Percentiles rank a stretch among this genome's conserved stretches.
These are phyloP conservation scores for Dittrichia graveolens DNA, from an alignment of 129 eudicot genomes.

Conservation along the genomic window DNA sequence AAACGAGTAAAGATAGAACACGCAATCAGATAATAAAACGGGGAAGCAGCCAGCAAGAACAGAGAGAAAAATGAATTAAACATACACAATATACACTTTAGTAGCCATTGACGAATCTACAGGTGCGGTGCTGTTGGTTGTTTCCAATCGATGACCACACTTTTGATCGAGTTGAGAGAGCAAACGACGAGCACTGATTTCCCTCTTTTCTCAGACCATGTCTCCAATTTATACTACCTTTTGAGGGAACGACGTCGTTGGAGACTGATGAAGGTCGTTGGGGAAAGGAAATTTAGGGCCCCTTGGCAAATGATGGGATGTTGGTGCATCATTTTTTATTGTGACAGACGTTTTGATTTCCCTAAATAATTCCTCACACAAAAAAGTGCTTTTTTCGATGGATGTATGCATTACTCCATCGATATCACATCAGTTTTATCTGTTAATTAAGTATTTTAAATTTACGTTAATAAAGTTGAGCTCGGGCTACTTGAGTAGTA, in stretches of 20 bases:
- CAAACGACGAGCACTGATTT: background rate
- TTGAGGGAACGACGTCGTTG: constrained; percentile 2
- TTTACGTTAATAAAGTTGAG: no score
- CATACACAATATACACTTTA: constrained; percentile 73
- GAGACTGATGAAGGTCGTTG: constrained; percentile 20
- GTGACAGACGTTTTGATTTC: constrained; percentile 16
- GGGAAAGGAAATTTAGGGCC: background rate
- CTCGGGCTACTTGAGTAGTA: no score
- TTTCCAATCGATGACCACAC: constrained; percentile 8
- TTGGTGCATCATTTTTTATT: constrained; percentile 29
- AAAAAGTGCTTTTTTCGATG: constrained; percentile 16
- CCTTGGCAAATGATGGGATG: constrained; percentile 1
- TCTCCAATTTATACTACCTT: background rate
- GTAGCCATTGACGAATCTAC: constrained; percentile 53
- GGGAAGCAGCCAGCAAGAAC: background rate
- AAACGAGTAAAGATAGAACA: background rate
- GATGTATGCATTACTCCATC: no score
- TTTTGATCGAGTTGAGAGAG: background rate
- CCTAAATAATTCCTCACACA: background rate
- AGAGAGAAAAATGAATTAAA: constrained; percentile 2
- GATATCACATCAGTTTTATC: no score
- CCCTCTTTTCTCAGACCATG: no score
- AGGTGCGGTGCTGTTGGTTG: background rate
- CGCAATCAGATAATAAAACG: background rate
- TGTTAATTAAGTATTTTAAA: no score